Evolutionary conservation across 2,329 filamentous ascomycete species (phyloP).

Genomic region (Pyrenophora tritici-repentis): DNA sequence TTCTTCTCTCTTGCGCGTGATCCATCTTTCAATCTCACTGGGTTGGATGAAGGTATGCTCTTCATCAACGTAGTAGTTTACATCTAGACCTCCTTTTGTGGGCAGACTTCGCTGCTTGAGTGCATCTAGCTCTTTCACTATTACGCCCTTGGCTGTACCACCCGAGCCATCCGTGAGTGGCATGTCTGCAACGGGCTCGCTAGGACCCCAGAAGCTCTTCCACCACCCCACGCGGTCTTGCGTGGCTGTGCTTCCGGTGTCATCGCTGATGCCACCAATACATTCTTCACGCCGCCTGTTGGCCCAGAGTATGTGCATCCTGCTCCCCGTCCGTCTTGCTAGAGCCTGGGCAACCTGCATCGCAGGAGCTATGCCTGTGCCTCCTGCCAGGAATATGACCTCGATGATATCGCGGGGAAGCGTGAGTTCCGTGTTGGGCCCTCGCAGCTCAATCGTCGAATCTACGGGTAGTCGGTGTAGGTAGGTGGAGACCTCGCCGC

Average conservation of each 20-base stretch:
- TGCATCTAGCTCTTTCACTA: conserved; percentile 14
- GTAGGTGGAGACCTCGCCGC: conserved; percentile 86
- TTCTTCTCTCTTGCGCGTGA: conserved; percentile 24
- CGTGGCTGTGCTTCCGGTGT: conserved; percentile 3
- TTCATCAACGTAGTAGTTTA: conserved; percentile 83
- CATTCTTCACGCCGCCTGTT: conserved; percentile 71
- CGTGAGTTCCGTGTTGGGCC: conserved; percentile 73
- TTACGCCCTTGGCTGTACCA: conserved; percentile 44
- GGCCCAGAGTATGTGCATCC: conserved; percentile 81
- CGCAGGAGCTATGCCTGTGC: conserved; percentile 89
- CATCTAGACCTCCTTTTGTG: conserved; percentile 41
- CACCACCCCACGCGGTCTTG: conserved; percentile 29
- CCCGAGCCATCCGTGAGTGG: conserved; percentile 5
- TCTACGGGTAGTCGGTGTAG: conserved; percentile 68
- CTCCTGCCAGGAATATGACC: conserved; percentile 85
- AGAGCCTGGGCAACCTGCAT: conserved; percentile 76
- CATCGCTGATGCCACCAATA: conserved; percentile 62
- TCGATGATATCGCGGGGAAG: conserved; percentile 59
- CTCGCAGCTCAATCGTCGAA: conserved; percentile 73
- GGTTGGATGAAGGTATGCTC: conserved; percentile 68
- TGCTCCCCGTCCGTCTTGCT: conserved; percentile 50
- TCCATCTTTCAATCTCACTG: conserved; percentile 40
- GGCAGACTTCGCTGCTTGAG: conserved; percentile 17
- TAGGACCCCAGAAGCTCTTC: conserved; percentile 34
- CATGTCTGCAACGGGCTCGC: conserved; percentile 12